These are phyloP conservation scores for Echites panduratus DNA, from an alignment of 257 asterid species.

Conservation along the genomic window DNA sequence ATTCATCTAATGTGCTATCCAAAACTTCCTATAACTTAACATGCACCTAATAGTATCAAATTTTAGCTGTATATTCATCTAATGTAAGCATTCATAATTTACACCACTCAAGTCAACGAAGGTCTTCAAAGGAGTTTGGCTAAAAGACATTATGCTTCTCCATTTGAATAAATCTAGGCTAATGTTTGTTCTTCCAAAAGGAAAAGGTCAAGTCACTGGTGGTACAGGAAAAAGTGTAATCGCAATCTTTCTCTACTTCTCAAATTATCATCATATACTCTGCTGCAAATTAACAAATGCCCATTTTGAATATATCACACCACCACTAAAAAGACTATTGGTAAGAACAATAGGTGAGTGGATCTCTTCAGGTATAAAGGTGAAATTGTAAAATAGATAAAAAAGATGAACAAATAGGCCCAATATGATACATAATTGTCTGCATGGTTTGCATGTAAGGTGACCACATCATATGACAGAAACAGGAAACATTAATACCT, in stretches of 20 bases:
- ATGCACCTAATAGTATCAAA: not conserved
- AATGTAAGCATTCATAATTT: not conserved
- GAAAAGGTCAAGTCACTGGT: not conserved
- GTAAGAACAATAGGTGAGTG: not conserved
- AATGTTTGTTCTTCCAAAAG: not conserved
- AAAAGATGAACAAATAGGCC: not conserved
- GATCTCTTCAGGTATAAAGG: not conserved
- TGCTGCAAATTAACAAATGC: not conserved
- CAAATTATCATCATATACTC: not conserved
- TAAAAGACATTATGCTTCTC: too few species aligned
- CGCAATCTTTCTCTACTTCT: not conserved
- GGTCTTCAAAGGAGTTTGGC: not conserved
- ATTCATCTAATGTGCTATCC: not conserved
- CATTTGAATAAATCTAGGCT: not conserved
- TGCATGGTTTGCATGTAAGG: not conserved
- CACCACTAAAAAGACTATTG: not conserved
- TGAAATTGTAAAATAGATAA: not conserved
- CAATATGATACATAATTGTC: not conserved
- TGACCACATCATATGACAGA: not conserved
- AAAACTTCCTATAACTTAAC: not conserved
- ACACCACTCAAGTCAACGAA: not conserved
- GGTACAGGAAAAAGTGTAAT: not conserved
- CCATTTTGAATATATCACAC: not conserved
- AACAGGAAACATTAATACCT: slow-evolving; percentile 41
- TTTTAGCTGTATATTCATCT: not conserved